Evolutionary conservation across 2,329 filamentous ascomycete genomes (phyloP), one percentile per base, ranked within the genome.

Genomic region (Penicillium sp.): DNA sequence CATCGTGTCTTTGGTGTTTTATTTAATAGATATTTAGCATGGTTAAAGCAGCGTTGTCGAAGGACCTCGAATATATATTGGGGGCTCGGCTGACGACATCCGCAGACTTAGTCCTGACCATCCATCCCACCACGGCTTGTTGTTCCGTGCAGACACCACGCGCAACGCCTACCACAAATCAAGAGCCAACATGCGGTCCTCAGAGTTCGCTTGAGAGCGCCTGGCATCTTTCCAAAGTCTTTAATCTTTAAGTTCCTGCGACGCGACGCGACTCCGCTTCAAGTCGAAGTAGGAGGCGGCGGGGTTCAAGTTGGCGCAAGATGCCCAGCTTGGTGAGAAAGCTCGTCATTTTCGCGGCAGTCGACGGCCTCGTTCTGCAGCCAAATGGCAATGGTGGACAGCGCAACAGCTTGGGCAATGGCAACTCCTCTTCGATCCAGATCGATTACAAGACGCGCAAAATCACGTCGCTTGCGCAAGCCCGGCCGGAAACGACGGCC

Each of bases 281-380:
- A 5, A 6, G 16, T 40, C 6, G 35, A 5, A 6, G 16, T 40
- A 6, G 35, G 35, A 40, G n/a, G n/a, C 12, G 8, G 30, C 40
- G 40, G 40, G 40, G 40, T 38, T 4, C 4, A 16, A 21, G 18
- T 42, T 35, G 24, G 45, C 45, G 28, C 56, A 70, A 50, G 54
- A 94, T 95, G 91, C 87, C 90, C 56, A 81, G 83, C 62, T 77
- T 96, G 59, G 85, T 89, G 58, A 88, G 89, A 69, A 95, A 94
- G 74, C 77, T 96, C 55, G 70, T 91, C 62, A 84, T 96, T 63
- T 87, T 87, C 72, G 90, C 91, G 55, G 86, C 90, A 24, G 83
- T 87, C 54, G 91, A 97, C 67, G 91, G 91, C 57, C 80, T 97
- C 52, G 79, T 96, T 61, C 81, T 97, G 46, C 90, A 94, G 66